phyloP scores from a whole-genome alignment of 2,329 filamentous ascomycete species.

The Beauveria sp. region DNA sequence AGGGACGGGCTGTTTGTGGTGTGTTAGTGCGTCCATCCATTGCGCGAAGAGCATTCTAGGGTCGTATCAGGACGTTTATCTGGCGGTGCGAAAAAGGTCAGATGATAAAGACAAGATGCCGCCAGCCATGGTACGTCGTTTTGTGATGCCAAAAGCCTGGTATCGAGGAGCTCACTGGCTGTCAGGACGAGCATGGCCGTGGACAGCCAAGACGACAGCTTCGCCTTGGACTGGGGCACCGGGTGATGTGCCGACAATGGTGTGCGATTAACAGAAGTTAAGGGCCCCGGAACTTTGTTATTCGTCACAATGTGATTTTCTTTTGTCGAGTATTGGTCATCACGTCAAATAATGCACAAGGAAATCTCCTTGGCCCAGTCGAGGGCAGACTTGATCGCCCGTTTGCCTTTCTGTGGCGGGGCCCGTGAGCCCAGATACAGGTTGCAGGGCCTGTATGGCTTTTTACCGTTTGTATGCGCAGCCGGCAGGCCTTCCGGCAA shows the following conservation, averaged over 20 bases:
- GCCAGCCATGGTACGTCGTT: neutral
- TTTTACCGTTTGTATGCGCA: constrained; percentile 1
- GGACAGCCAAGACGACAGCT: neutral
- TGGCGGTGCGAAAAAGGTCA: neutral
- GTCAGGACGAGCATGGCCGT: neutral
- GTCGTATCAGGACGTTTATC: neutral
- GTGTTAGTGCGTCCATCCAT: neutral
- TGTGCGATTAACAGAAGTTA: neutral
- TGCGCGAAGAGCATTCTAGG: neutral
- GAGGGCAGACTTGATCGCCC: neutral
- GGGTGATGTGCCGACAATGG: neutral
- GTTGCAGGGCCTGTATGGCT: constrained; percentile 4
- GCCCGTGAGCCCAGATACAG: neutral
- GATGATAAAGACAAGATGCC: neutral
- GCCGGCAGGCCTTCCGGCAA: neutral
- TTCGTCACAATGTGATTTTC: neutral
- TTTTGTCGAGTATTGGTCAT: neutral
- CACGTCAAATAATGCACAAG: neutral
- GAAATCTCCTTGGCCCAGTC: neutral
- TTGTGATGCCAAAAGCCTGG: neutral
- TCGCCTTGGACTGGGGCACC: neutral
- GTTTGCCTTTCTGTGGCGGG: neutral
- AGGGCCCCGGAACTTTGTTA: neutral
- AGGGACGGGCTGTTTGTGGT: neutral
- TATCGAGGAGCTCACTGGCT: neutral